A percentile compares a stretch with the other conserved stretches of the same genome.
phyloP scores from a whole-genome alignment of 768 basidiomycete species.

The Lanmaoa pseudosensibilis region DNA sequence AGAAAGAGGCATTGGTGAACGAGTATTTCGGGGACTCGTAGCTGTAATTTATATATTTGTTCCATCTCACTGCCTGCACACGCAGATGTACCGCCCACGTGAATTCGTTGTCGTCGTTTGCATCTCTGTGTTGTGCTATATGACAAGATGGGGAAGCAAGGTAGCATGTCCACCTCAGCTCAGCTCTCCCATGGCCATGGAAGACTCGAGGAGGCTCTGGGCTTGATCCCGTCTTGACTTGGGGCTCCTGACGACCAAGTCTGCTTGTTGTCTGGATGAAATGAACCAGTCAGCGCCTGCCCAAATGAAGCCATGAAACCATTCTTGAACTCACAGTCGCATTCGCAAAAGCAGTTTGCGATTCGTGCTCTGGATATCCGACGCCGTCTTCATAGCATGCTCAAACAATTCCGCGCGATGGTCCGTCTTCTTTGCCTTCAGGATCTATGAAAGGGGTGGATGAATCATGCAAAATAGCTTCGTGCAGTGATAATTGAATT shows the following conservation, averaged over 20 bases:
- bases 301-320: not conserved
- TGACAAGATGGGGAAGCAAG: not conserved
- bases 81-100: too few relatives aligned
- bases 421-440: conserved; percentile 78
- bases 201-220: conserved; percentile 16
- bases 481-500: not conserved
- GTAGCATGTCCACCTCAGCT: conserved; percentile 2
- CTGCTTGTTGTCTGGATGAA: conserved; percentile 69
- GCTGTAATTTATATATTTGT: conserved; percentile 14
- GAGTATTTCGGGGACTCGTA: conserved; percentile 62
- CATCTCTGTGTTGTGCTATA: not conserved
- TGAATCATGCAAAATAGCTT: not conserved
- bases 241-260: conserved; percentile 67
- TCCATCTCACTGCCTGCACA: conserved; percentile 2
- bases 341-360: conserved; percentile 79
- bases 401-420: conserved; percentile 76
- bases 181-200: conserved; percentile 14
- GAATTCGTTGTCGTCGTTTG: too few relatives aligned
- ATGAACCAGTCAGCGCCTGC: not conserved
- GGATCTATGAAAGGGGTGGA: conserved; percentile 48
- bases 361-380: conserved; percentile 70
- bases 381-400: conserved; percentile 70
- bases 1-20: conserved; percentile 80
- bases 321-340: conserved; percentile 59
- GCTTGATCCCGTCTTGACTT: conserved; percentile 40